Evolutionary conservation across 306 rosid genomes (phyloP), one percentile per base, ranked within the genome.

Genomic region (Hippophae tibetana): DNA sequence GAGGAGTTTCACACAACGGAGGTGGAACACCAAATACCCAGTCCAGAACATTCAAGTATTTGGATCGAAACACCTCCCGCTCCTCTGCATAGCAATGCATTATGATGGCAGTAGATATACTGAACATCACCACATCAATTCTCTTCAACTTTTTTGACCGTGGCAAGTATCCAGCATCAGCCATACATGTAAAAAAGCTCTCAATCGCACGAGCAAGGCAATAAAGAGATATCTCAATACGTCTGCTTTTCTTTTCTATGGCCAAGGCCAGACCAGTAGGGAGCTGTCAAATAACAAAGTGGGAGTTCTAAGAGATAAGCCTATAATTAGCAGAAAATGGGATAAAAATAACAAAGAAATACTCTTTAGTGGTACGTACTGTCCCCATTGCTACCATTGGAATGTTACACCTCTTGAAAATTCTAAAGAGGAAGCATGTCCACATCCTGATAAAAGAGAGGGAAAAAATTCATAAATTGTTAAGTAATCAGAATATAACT

Each of bases 1-100:
- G 74, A 1, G 99, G 97, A 47, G 90, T 88, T 72, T 88, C 95
- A 66, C 85, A 76, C 7, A 86, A 76, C 53, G 96, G 84, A 73
- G 96, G 90, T 40, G 99, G 99, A 6, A 88, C 71, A 6, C 99
- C 99, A 46, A 92, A 92, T 42, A 92, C 99, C 99, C 99, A 92
- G 68, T 92, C 96, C 12, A 92, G 96, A 65, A 85, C 96, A 52
- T 85, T 71, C 64, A 79, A 70, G 60, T 78, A 89, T 67, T 88
- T 92, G 72, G 97, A 92, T 75, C 82, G 81, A 72, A 92, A 88
- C 23, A 88, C 99, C n/a, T 88, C 95, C 67, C 99, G 80, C 73
- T 93, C 99, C 62, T 82, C 79, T 31, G 95, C 90, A 58, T 86
- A 93, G 70, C 96, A 88, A 62, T 92, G 99, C 99, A 88, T 92